Base-by-base conservation (phyloP, 139 green algal genomes). In the Parachlorella kessleri region DNA sequence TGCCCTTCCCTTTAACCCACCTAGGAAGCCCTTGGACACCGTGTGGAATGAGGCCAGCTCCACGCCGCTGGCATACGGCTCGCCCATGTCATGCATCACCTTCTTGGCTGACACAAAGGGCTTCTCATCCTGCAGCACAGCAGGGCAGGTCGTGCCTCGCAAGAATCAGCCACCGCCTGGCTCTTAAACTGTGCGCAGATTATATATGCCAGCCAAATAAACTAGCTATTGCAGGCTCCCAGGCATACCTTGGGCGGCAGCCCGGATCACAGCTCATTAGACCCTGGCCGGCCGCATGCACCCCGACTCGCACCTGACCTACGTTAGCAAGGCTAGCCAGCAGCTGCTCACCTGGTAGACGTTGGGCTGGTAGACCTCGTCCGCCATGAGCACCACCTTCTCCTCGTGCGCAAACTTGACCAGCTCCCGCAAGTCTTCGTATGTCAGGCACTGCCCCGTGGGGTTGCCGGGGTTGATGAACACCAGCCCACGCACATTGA, bases 391-490 rank as follows among this genome's bases (percentile, higher is more conserved):
- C 67, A 98, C 93, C 65, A 99, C 67, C 10, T 84, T 41, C 83
- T 98, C 88, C 37, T 94, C 80, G 55, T 83, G 73, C 68, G 82
- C 87, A 74, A 96, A 92, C 84, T 98, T 97, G 70, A 98, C 95
- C 86, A 98, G 92, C 70, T 99, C 96, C 0, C 73, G 67, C 85
- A 94, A 88, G 87, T 98, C 95, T n/a, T 88, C 88, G 42, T 87
- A 72, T 24, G 77, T 87, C 63, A 98, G 88, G 93, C 90, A 85
- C 91, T 91, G 84, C 26, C 91, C 94, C n/a, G 96, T 99, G 59
- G 96, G 96, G 86, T 99, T 99, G 77, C 96, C 96, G 0, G 96
- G 96, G 87, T 98, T 99, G 85, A 99, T 99, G 32, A 99, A 91
- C 66, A 98, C 95, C 71, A 99, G 67, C 38, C 76, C 94, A 3